A percentile compares a stretch with the other conserved stretches of the same genome.
Evolutionary conservation across 208 protist species (phyloP).

Genomic region (Tetramitus jugosus): DNA sequence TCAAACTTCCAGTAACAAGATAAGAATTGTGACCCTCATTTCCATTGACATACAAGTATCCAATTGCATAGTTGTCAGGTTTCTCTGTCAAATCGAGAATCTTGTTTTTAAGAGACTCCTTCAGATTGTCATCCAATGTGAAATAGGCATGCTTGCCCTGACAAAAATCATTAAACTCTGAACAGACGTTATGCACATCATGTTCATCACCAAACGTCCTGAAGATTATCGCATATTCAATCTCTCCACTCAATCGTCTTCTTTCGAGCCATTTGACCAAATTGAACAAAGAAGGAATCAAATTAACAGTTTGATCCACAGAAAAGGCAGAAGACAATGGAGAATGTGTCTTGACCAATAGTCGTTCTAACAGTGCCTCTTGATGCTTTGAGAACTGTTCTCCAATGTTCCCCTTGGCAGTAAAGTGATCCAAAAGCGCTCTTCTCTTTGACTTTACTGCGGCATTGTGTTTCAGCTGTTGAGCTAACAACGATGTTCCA

Average conservation of each 20-base stretch:
- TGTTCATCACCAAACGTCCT: background rate
- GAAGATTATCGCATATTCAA: background rate
- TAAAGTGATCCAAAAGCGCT: too few relatives aligned
- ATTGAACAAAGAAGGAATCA: conserved; percentile 1
- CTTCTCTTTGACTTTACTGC: too few relatives aligned
- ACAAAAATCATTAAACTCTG: conserved; percentile 13
- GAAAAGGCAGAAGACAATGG: too few relatives aligned
- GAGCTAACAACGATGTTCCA: background rate
- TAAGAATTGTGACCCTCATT: background rate
- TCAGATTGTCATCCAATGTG: background rate
- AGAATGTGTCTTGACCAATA: too few relatives aligned
- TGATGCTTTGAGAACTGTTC: background rate
- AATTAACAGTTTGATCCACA: background rate
- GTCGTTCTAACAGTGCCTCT: background rate
- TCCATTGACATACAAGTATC: background rate
- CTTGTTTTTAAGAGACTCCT: too few relatives aligned
- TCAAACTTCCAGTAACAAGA: background rate
- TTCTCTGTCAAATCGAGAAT: too few relatives aligned
- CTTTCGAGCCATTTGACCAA: background rate
- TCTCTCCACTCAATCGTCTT: too few relatives aligned
- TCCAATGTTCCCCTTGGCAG: background rate
- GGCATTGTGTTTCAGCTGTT: background rate
- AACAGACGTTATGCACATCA: background rate
- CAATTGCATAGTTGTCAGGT: too few relatives aligned
- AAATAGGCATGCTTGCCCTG: background rate